Evolutionary conservation across 805 yeast genomes (phyloP), one percentile per base, ranked within the genome.

Genomic region (Metschnikowia gelsemii): DNA sequence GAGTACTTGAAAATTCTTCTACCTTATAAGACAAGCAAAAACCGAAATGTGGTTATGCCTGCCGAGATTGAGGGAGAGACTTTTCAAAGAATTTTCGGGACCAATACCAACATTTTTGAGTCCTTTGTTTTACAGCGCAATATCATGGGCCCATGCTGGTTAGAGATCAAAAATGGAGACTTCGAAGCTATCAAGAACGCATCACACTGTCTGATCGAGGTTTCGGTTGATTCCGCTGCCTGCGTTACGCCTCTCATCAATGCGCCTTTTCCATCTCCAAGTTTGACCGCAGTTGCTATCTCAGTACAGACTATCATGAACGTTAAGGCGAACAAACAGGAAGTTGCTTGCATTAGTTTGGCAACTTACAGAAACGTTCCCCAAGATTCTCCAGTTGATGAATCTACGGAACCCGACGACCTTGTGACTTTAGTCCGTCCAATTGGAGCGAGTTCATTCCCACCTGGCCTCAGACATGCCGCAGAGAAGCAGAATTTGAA

Each of bases 91-190:
- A 87, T 88, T 2, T 88, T 89, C 66, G 98, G 98, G 36, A 72
- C 87, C 2, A 78, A 72, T 45, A 62, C 93, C 2, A 74, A 75
- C 41, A 69, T 87, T 18, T 89, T 93, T 60, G 99, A 93, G 67
- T 74, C 87, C 9, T 88, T 93, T 62, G 93, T 88, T 8, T 55
- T 90, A 19, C 87, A 83, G 60, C 74, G 86, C 52, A 82, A 84
- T 52, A 74, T 93, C 32, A 90, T 88, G 96, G 99, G 99, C 8
- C 99, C 99, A 3, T 89, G 98, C 61, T 93, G 99, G 99, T 68
- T 93, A 38, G 84, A 84, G 35, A 72, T 93, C 38, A 69, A 73
- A 31, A 73, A 77, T 37, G 84, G 82, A 35, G 80, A 82, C 47
- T 84, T 85, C 52, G 58, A 61, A 18, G 61, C 78, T 0, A 61